Evolutionary conservation across 169 alveolate genomes (phyloP), one percentile per base, ranked within the genome.

Genomic region (Cyclospora cayetanensis): DNA sequence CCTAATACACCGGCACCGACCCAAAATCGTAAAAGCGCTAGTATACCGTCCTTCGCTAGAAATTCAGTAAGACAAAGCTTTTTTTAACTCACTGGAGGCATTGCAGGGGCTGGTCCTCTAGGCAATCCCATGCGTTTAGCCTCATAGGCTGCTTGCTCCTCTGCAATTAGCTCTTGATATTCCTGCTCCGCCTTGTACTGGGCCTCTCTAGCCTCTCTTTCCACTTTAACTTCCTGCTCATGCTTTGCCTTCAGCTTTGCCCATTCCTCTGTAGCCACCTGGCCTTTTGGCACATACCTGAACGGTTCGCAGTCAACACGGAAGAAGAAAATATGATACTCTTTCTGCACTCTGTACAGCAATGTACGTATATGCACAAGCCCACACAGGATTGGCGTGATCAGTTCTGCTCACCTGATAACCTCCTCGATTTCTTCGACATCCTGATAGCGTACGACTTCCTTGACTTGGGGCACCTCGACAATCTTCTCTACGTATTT

Each of bases 401-500:
- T 35, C 11, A 4, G 35, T 52, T 39, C 27, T 1, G 50, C 92
- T 55, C 72, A 95, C 96, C 95, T 84, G 55, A 95, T 94, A 60
- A 95, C 94, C 70, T 95, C 94, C 92, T 95, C 96, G 88, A 95
- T 95, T 35, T 93, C 94, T 35, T 95, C 96, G 42, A 94, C 95
- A 55, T 95, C 96, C 70, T 94, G 96, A 53, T 92, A 95, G 63
- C 96, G 93, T 42, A 92, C 93, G 63, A 95, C 94, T 43, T 95
- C 96, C 94, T 95, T 95, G 70, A 95, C 91, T 60, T 93, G 94
- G 11, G 95, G 94, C 27, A 95, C 96, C 55, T 96, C 97, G 18
- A 96, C 97, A 35, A 95, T 86, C 83, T 96, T 96, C 91, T 96
- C 97, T n/a, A 95, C 95, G 77, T 94, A 92, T 65, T 96, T 96